Conservation (phyloP, 129 eudicot genomes). For the Smallanthus sonchifolius region DNA sequence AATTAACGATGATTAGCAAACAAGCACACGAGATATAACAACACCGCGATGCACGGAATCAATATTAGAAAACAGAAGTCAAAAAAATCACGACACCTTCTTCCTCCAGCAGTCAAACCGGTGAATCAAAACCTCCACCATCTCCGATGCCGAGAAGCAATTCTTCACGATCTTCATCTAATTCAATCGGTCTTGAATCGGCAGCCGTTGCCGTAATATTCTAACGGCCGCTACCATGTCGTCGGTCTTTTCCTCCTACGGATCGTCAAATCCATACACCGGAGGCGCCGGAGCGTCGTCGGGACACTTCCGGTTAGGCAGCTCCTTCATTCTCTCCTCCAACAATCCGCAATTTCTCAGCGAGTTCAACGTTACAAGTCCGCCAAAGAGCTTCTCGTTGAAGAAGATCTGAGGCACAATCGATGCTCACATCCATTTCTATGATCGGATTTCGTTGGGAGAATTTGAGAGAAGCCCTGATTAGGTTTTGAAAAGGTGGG, state of each 20-base stretch:
- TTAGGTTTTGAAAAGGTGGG: too few species aligned
- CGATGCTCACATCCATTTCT: too few species aligned
- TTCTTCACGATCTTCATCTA: conserved; percentile 84
- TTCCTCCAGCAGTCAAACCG: conserved; percentile 63
- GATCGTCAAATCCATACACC: conserved; percentile 85
- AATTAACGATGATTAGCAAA: not conserved
- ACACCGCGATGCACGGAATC: conserved; percentile 1
- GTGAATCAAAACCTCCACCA: conserved; percentile 57
- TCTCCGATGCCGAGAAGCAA: conserved; percentile 74
- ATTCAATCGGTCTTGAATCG: conserved; percentile 76
- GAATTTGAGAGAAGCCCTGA: too few species aligned
- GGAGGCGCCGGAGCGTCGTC: conserved; percentile 72
- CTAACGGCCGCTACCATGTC: conserved; percentile 55
- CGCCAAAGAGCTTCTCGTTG: conserved; percentile 83
- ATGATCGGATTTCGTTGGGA: too few species aligned
- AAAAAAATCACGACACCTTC: conserved; percentile 43
- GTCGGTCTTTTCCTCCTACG: conserved; percentile 58
- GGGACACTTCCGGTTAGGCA: conserved; percentile 56
- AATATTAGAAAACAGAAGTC: not conserved
- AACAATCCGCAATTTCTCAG: conserved; percentile 72
- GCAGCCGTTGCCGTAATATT: conserved; percentile 64
- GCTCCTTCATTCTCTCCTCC: conserved; percentile 69
- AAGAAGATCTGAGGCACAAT: conserved; percentile 92
- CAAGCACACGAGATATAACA: not conserved
- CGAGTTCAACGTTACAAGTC: conserved; percentile 81